Base-by-base conservation (phyloP, 257 asterid genomes). In the Primulina huaijiensis region DNA sequence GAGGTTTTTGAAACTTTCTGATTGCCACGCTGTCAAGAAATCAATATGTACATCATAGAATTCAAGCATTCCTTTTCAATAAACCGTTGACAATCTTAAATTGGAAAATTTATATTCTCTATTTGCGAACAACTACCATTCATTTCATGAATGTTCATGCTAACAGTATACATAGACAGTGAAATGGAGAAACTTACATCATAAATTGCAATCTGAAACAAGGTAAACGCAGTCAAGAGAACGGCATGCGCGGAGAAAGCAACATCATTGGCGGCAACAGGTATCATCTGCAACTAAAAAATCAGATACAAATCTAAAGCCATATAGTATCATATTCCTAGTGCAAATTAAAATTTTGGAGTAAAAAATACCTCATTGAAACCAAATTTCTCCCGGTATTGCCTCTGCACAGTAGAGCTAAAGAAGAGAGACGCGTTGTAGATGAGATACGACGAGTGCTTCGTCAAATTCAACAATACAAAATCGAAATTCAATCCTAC, bases 221-320 rank as follows among this genome's bases (percentile, higher is more conserved):
- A 74, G 56, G 97, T 87, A 63, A 89, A 75, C 46, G 85, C 81
- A 72, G 95, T 89, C 78, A 93, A 74, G 59, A 89, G 78, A 81
- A 93, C 96, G 66, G 96, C 95, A 75, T 93, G 98, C 3, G 67
- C 67, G 23, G 98, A 93, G 87, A 93, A 93, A 74, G 97, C 98
- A 60, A 93, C 97, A 78, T 93, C 98, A 71, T 93, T 93, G 19
- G 92, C 89, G 75, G 98, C 98, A 68, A 93, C 98, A 14, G 96
- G 98, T 74, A 93, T 90, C 96, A 93, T 75, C 98, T 93, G 92
- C 80, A 75, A 63, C 8, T 67, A 64, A 76, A 58, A 34, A 67
- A 65, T 21, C 25, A 59, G 60, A 67, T 38, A 66, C 21, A 76
- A 29, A 60, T 61, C 60, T 16, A 33, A 35, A 37, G 60, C 37